Conservation (phyloP, 1,139 yeast genomes). For the Magnusiomyces paraingens region DNA sequence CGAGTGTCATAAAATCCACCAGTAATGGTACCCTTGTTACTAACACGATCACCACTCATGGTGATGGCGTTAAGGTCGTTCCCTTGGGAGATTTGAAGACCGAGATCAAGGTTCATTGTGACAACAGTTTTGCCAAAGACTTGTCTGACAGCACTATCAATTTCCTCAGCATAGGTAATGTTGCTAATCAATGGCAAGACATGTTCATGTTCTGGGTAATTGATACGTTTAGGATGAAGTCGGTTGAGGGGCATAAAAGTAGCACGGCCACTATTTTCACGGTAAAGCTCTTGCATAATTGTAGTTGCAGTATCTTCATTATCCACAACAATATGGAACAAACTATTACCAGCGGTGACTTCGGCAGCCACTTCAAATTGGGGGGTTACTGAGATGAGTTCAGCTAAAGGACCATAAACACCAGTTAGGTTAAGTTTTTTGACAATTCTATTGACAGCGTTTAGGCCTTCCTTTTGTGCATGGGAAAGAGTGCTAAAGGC, state of each 20-base stretch:
- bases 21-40: constrained; percentile 71
- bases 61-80: constrained; percentile 73
- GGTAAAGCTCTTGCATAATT: constrained; percentile 69
- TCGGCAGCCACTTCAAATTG: constrained; percentile 84
- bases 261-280: constrained; percentile 71
- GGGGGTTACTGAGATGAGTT: constrained; percentile 70
- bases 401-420: constrained; percentile 82
- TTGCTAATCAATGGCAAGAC: constrained; percentile 69
- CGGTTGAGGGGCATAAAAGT: constrained; percentile 88
- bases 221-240: constrained; percentile 37
- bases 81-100: constrained; percentile 59
- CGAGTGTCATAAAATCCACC: constrained; percentile 83
- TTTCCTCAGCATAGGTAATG: constrained; percentile 50
- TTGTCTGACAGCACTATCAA: constrained; percentile 58
- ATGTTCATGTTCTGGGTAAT: constrained; percentile 49
- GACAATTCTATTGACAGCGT: constrained; percentile 57
- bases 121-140: constrained; percentile 80
- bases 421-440: constrained; percentile 45
- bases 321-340: constrained; percentile 87
- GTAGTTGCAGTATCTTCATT: constrained; percentile 76
- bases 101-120: constrained; percentile 61
- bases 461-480: constrained; percentile 61
- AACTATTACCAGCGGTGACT: constrained; percentile 78
- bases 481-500: constrained; percentile 53
- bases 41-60: constrained; percentile 85